Conservation (phyloP, 345 rosid genomes). For the Salix purpurea region DNA sequence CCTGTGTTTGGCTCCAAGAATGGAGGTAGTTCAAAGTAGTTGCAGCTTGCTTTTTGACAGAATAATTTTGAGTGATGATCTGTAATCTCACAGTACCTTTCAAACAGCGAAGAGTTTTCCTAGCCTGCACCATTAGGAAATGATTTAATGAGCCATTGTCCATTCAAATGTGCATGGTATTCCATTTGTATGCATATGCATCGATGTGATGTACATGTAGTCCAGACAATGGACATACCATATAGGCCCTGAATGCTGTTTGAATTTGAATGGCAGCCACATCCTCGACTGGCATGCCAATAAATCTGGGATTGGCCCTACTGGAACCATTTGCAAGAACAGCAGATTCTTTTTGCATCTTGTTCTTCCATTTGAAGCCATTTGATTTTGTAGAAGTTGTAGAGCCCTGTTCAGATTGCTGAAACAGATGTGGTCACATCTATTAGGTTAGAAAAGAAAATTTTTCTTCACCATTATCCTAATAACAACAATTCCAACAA, state of each 20-base stretch:
- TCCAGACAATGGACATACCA: conserved; percentile 33
- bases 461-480: background rate
- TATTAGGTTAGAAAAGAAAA: background rate
- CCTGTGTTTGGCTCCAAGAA: conserved; percentile 78
- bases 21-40: conserved; percentile 65
- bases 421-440: conserved; percentile 3
- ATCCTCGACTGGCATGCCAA: conserved; percentile 18
- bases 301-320: conserved; percentile 1
- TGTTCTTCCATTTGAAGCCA: conserved; percentile 57
- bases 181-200: background rate
- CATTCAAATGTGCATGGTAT: background rate
- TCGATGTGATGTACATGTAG: background rate
- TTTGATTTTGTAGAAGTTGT: conserved; percentile 50
- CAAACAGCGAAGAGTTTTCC: conserved; percentile 59
- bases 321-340: conserved; percentile 5
- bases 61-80: conserved; percentile 35
- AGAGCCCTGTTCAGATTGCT: conserved; percentile 40
- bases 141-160: conserved; percentile 4
- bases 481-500: background rate
- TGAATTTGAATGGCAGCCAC: conserved; percentile 32
- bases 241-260: conserved; percentile 68
- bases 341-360: conserved; percentile 20
- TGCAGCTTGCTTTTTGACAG: conserved; percentile 59
- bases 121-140: conserved; percentile 48
- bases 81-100: conserved; percentile 60